phyloP scores from a whole-genome alignment of 345 rosid genomes.

The Salix purpurea region DNA sequence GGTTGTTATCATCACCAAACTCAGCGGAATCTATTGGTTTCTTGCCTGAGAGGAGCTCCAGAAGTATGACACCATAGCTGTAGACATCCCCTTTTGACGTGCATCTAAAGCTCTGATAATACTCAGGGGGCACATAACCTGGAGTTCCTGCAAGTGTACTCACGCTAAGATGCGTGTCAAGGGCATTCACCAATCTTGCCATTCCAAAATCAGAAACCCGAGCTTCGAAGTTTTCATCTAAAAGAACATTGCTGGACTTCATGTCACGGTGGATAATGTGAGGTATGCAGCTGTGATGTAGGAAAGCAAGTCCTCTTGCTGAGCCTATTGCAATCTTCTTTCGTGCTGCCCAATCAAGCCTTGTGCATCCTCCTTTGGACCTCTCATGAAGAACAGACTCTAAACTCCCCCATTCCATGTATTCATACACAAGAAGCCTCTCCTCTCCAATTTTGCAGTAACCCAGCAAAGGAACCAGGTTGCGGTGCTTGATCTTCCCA shows the following conservation, averaged over 20 bases:
- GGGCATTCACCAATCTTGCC: slow-evolving; percentile 89
- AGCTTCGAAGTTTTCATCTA: slow-evolving; percentile 88
- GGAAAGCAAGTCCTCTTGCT: slow-evolving; percentile 95
- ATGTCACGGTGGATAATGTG: slow-evolving; percentile 97
- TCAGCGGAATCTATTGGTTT: slow-evolving; percentile 77
- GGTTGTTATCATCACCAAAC: slow-evolving; percentile 90
- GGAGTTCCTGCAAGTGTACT: slow-evolving; percentile 99
- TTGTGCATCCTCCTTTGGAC: slow-evolving; percentile 44
- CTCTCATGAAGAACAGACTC: slow-evolving; percentile 83
- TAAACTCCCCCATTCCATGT: slow-evolving; percentile 97
- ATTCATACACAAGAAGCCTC: slow-evolving; percentile 93
- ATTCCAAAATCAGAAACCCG: slow-evolving; percentile 95
- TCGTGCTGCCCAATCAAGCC: slow-evolving; percentile 74
- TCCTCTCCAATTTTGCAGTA: slow-evolving; percentile 96
- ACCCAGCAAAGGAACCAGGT: slow-evolving; percentile 87
- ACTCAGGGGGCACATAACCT: slow-evolving; percentile 96
- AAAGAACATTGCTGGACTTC: slow-evolving; percentile 94
- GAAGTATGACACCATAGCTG: slow-evolving; percentile 86
- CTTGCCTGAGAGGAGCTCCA: slow-evolving; percentile 92
- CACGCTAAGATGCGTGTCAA: slow-evolving; percentile 92
- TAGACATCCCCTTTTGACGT: slow-evolving; percentile 94
- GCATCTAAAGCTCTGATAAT: slow-evolving; percentile 95
- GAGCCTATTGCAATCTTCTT: slow-evolving; percentile 89
- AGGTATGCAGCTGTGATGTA: slow-evolving; percentile 96
- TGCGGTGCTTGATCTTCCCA: slow-evolving; percentile 94